Percentiles rank a stretch among this genome's conserved stretches.
Evolutionary conservation across 371 early-diverging fungal species (phyloP).

Genomic region (Fennellomyces sp.): DNA sequence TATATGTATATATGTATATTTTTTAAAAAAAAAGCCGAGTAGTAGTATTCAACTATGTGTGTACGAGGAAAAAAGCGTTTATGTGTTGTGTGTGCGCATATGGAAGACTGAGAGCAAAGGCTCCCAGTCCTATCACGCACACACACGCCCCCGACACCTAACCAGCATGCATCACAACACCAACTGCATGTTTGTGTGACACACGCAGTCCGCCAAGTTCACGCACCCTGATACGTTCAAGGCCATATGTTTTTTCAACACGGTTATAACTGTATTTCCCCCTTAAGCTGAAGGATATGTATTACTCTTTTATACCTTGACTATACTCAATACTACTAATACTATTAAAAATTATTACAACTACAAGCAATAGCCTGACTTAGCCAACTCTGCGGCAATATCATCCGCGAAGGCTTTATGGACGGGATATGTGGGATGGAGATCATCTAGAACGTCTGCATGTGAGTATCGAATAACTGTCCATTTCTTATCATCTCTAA

Average conservation of each 20-base stretch:
- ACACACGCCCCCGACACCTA: background rate
- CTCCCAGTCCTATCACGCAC: background rate
- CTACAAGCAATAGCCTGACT: too few relatives aligned
- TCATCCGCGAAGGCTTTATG: background rate
- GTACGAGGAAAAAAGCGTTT: too few relatives aligned
- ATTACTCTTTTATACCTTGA: too few relatives aligned
- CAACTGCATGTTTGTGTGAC: conserved; percentile 2
- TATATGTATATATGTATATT: too few relatives aligned
- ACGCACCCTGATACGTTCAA: background rate
- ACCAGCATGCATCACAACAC: background rate
- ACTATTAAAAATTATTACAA: background rate
- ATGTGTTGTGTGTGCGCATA: too few relatives aligned
- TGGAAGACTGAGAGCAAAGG: too few relatives aligned
- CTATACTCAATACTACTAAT: background rate
- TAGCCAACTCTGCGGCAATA: background rate
- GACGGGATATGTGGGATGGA: conserved; percentile 1
- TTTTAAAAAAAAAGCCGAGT: too few relatives aligned
- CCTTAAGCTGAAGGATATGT: too few relatives aligned
- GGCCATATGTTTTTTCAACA: background rate
- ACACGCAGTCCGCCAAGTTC: background rate
- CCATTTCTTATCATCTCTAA: background rate
- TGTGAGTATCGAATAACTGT: background rate
- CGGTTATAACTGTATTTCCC: too few relatives aligned
- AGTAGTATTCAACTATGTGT: too few relatives aligned
- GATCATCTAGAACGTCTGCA: background rate